A percentile compares a stretch with the other conserved stretches of the same genome.
Evolutionary conservation across 148 eudicot species (phyloP).

Genomic region (Chenopodium formosanum): DNA sequence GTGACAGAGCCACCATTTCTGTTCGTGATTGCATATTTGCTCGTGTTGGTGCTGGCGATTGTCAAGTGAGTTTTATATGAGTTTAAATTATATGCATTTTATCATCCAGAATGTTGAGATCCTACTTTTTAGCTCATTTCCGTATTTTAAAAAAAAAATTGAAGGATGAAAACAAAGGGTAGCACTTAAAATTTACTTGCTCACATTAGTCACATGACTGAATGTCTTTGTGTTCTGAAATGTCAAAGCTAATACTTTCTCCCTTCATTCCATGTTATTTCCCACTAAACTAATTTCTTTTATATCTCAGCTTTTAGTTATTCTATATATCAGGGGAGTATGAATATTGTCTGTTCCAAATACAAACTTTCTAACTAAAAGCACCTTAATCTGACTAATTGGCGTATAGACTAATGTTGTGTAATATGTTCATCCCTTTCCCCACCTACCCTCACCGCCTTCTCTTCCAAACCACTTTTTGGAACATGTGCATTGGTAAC

Average conservation of each 20-base stretch:
- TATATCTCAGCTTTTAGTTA: no score
- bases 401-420: not conserved
- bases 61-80: slow-evolving; percentile 66
- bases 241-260: not conserved
- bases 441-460: not conserved
- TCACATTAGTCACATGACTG: no score
- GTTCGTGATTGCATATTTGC: slow-evolving; percentile 98
- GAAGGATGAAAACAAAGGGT: not conserved
- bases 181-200: not conserved
- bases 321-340: not conserved
- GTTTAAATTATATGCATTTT: not conserved
- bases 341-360: not conserved
- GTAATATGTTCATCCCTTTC: not conserved
- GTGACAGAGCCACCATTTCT: slow-evolving; percentile 86
- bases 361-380: not conserved
- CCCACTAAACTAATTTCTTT: not conserved
- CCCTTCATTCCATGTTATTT: not conserved
- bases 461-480: not conserved
- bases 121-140: no score
- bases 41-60: slow-evolving; percentile 99
- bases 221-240: not conserved
- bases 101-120: not conserved
- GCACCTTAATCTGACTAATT: not conserved
- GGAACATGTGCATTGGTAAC: not conserved
- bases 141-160: no score